Evolutionary conservation across 2,329 filamentous ascomycete species (phyloP).

Genomic region (Sordariomycetes sp.): DNA sequence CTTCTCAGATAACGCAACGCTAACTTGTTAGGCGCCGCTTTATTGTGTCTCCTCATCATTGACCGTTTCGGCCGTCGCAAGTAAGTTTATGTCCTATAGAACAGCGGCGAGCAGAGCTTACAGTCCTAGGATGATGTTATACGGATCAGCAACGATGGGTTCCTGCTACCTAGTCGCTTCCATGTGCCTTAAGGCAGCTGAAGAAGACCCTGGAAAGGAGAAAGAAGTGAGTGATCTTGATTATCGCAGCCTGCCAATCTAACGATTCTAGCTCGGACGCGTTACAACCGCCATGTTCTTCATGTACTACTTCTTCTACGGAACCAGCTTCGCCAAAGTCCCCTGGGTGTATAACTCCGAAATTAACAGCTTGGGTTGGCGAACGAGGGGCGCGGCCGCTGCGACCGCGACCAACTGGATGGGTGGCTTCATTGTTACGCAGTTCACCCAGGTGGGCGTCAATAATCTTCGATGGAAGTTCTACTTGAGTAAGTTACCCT

Average conservation of each 20-base stretch:
- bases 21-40: constrained; percentile 15
- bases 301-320: constrained; percentile 31
- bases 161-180: constrained; percentile 27
- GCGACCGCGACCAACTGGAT: constrained; percentile 36
- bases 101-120: background rate
- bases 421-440: constrained; percentile 29
- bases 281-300: constrained; percentile 32
- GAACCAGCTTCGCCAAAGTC: constrained; percentile 26
- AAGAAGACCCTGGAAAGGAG: constrained; percentile 17
- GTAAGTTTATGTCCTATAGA: constrained; percentile 10
- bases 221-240: constrained; percentile 14
- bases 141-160: constrained; percentile 22
- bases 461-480: constrained; percentile 30
- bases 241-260: constrained; percentile 1
- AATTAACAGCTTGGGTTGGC: constrained; percentile 30
- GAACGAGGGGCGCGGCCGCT: constrained; percentile 29
- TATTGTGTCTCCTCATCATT: constrained; percentile 26
- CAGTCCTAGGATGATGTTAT: constrained; percentile 29
- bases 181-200: constrained; percentile 19
- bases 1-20: too few species aligned
- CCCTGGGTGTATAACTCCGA: constrained; percentile 33
- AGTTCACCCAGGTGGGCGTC: constrained; percentile 33
- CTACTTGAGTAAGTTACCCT: constrained; percentile 24
- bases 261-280: constrained; percentile 17
- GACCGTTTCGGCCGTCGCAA: constrained; percentile 29